Evolutionary conservation across 2,329 filamentous ascomycete species (phyloP), one percentile per base, ranked within the genome.

Genomic region (Aspergillus phoenicis): DNA sequence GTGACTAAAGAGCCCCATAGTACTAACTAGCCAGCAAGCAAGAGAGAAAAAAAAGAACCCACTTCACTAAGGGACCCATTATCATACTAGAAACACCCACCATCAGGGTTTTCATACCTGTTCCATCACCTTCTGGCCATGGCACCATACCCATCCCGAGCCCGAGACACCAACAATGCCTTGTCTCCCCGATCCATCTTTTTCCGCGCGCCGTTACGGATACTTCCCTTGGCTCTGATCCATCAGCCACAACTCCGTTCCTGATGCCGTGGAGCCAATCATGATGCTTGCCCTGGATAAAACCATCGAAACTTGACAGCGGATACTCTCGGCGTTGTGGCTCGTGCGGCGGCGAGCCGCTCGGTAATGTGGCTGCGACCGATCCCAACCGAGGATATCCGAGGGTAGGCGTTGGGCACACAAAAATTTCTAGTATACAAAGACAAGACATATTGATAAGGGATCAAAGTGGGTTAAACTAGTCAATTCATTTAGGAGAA

Each of bases 231-330:
- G 10, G n/a, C 20, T 36, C 38, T 55, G 13, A 17, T 11, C 4
- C 52, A 41, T 38, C 8, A 55, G 52, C 53, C 53, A 56, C 53
- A 47, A 45, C 26, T 17, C 53, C 53, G 53, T 13, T 22, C 41
- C 20, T 45, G 22, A 45, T 24, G 20, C 0, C 4, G 5, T 8
- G 11, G 0, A 17, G 26, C 47, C 47, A 33, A 51, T 51, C 15
- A 20, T 6, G 8, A 1, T 5, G 4, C 15, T 5, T 49, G 26
- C n/a, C 47, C 47, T 33, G 47, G n/a, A 8, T 22, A 15, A 22
- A 15, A 8, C 0, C 2, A 5, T 6, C 20, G 4, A 33, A 36
- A 1, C 8, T 8, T 17, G 26, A 24, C 6, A 28, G 28, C 53
- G 53, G 53, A 20, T 47, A 56, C 6, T 6, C 3, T 47, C 53